Percentiles rank a stretch among this genome's conserved stretches.
Evolutionary conservation across 164 flowering plant genomes (phyloP).

Genomic region (Stephania cephalantha): DNA sequence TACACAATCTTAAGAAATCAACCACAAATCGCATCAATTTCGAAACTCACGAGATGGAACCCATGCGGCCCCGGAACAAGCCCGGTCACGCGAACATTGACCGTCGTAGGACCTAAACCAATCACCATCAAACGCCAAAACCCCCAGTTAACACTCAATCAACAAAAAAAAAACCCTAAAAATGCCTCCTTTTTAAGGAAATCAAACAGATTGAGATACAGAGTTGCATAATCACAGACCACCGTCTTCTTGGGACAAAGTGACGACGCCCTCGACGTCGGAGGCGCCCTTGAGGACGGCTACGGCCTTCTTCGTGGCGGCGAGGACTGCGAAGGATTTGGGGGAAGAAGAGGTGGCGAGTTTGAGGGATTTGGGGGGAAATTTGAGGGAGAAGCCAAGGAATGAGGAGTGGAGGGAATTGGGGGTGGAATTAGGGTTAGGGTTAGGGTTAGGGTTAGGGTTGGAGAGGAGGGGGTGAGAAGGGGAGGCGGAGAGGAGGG

Average conservation of each 20-base stretch:
- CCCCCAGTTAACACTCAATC: neutral
- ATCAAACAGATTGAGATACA: neutral
- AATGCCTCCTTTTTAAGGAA: neutral
- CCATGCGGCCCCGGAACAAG: slow-evolving; percentile 85
- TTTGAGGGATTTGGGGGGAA: slow-evolving; percentile 18
- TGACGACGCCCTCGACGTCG: slow-evolving; percentile 74
- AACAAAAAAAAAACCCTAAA: neutral
- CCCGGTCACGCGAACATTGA: slow-evolving; percentile 51
- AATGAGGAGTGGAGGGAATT: slow-evolving; percentile 31
- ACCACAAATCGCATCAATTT: neutral
- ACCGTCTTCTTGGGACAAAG: slow-evolving; percentile 61
- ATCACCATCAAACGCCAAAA: neutral
- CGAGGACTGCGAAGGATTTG: slow-evolving; percentile 37
- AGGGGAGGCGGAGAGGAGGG: slow-evolving; percentile 27
- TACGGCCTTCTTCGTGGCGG: slow-evolving; percentile 78
- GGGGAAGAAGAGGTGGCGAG: slow-evolving; percentile 16
- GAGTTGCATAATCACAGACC: slow-evolving; percentile 30
- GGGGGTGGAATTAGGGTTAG: slow-evolving; percentile 14
- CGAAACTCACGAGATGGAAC: slow-evolving; percentile 61
- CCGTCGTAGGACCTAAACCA: slow-evolving; percentile 70
- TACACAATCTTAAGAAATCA: neutral
- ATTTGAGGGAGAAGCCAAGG: slow-evolving; percentile 30
- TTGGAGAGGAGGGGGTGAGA: slow-evolving; percentile 16
- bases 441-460: slow-evolving; percentile 17
- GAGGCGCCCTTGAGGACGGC: slow-evolving; percentile 82